Percentiles rank a stretch among this genome's conserved stretches.
Evolutionary conservation across 1,284 basidiomycete genomes (phyloP).

Genomic region (Ustilago vetiveriae): DNA sequence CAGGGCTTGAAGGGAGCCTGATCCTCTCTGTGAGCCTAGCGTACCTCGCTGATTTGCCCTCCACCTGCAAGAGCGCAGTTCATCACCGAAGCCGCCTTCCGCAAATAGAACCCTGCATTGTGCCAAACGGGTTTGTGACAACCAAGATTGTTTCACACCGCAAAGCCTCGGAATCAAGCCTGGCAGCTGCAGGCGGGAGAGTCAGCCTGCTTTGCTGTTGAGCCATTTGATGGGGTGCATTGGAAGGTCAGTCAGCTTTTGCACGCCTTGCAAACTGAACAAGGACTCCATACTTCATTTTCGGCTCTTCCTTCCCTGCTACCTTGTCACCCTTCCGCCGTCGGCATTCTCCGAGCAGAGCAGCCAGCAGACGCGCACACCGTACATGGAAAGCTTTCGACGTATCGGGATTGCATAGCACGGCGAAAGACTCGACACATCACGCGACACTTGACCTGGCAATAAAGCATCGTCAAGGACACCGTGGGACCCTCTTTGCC

Average conservation of each 20-base stretch:
- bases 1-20: no score
- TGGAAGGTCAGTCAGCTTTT: conserved; percentile 8
- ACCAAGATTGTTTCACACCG: conserved; percentile 1
- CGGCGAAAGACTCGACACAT: no score
- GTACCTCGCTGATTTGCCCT: conserved; percentile 1
- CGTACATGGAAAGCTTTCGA: not conserved
- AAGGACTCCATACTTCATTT: not conserved
- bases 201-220: no score
- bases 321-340: not conserved
- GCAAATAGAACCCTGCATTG: conserved; percentile 27
- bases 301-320: not conserved
- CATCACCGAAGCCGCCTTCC: conserved; percentile 24
- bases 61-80: conserved; percentile 21
- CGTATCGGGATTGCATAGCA: no score
- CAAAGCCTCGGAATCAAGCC: not conserved
- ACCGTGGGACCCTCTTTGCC: not conserved
- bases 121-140: not conserved
- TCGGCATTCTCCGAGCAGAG: not conserved
- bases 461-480: not conserved
- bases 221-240: no score
- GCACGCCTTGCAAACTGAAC: not conserved
- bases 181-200: no score
- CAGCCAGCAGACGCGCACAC: not conserved
- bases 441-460: not conserved
- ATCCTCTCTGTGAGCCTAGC: no score